Base-by-base conservation (phyloP, 108 stramenopile species). In the Nitzschia sp. region DNA sequence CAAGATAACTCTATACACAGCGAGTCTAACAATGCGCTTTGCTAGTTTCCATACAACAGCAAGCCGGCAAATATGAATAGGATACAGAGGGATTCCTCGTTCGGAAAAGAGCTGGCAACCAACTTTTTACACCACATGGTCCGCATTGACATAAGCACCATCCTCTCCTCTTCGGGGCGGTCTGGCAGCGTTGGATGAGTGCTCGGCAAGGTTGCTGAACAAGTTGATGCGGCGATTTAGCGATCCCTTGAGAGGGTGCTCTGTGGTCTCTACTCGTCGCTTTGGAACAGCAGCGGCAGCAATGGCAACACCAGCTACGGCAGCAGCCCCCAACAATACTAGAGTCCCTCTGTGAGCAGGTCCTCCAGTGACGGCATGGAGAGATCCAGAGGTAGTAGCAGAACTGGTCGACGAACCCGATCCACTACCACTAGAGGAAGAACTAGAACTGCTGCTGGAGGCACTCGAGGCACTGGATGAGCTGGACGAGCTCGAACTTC, bases 111-210 rank as follows among this genome's bases (percentile, higher is more conserved):
- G 51, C 0, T 34, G 29, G 29, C 29, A 3, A 3, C 29, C 29
- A 34, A 5, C 29, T 34, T 34, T n/a, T 56, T 34, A 56, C 29
- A 46, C 42, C 6, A 56, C 19, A 3, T 55, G 38, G 38, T 76
- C 69, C 26, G 75, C 75, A 70, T 76, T 76, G 62, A 76, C 60
- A 53, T 76, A 76, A 10, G 46, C 58, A 26, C 68, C 71, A 29
- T 78, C 77, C 37, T 78, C 71, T 21, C 46, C 71, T 67, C 70
- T 48, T 63, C 77, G 65, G 46, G 77, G 71, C 0, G 77, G 77
- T 51, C 77, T 57, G 11, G 65, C 66, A 0, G 63, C 51, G 26
- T 61, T 51, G 15, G 42, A 26, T 0, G 62, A 20, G 53, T 78
- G 77, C n/a, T 50, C 41, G 22, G 77, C 77, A 41, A 78, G 25